Conservation (phyloP, 1,284 basidiomycete species). For the Tilletia setariae region DNA sequence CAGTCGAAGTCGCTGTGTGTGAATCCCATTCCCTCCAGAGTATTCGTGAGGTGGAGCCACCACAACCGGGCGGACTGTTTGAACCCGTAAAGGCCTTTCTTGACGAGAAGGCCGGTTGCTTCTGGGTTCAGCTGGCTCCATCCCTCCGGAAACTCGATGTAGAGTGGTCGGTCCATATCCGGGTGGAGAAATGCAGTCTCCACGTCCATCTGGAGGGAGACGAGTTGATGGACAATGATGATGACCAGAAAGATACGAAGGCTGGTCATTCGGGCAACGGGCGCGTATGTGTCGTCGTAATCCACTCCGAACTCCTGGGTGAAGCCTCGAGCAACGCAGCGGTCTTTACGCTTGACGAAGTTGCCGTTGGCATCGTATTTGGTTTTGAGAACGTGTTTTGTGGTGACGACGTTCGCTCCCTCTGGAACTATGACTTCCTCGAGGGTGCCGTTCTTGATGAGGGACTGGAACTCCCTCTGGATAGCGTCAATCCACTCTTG, state of each 20-base stretch:
- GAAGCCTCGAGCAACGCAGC: constrained; percentile 58
- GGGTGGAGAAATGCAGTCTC: constrained; percentile 6
- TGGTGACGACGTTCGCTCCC: too few species aligned
- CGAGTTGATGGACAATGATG: background rate
- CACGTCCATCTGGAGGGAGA: background rate
- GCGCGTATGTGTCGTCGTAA: constrained; percentile 58
- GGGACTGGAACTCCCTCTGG: too few species aligned
- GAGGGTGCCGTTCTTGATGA: too few species aligned
- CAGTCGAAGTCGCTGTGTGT: background rate
- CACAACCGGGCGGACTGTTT: constrained; percentile 3
- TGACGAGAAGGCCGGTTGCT: too few species aligned
- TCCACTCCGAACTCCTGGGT: constrained; percentile 57
- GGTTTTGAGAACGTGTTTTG: too few species aligned
- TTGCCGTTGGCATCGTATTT: too few species aligned
- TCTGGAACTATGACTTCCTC: too few species aligned
- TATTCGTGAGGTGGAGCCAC: background rate
- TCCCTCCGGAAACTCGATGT: too few species aligned
- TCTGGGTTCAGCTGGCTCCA: too few species aligned
- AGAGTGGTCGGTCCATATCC: background rate
- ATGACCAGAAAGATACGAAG: background rate
- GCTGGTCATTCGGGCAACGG: constrained; percentile 40
- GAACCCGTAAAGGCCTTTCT: too few species aligned
- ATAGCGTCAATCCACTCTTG: too few species aligned
- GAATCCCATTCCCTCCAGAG: background rate
- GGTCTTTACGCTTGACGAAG: too few species aligned